These are phyloP conservation scores for Abortiporus biennis DNA, from an alignment of 1,284 basidiomycete species.

Conservation along the genomic window DNA sequence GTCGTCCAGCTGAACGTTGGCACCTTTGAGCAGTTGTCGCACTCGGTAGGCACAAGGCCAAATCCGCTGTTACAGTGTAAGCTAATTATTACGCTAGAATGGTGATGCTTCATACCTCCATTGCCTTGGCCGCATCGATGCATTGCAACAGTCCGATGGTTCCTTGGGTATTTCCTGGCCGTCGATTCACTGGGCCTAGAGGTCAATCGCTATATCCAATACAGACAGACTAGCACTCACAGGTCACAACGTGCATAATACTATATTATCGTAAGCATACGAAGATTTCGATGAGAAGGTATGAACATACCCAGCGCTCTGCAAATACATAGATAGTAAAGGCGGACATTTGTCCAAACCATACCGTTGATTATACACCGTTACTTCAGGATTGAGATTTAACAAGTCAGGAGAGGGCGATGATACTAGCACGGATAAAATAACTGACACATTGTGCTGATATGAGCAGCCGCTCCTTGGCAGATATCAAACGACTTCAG, in stretches of 20 bases:
- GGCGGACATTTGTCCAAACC: conserved; percentile 60
- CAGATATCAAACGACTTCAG: conserved; percentile 73
- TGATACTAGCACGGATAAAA: neutral
- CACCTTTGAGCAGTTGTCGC: conserved; percentile 66
- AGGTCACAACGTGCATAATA: conserved; percentile 78
- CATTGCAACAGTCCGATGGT: conserved; percentile 62
- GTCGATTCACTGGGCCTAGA: conserved; percentile 49
- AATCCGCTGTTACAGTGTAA: conserved; percentile 21
- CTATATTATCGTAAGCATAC: conserved; percentile 29
- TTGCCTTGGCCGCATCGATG: conserved; percentile 60
- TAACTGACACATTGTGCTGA: conserved; percentile 59
- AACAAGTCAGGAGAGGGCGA: neutral
- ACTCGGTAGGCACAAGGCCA: conserved; percentile 76
- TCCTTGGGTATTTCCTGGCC: conserved; percentile 65
- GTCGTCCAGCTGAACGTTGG: conserved; percentile 49
- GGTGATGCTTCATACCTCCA: conserved; percentile 46
- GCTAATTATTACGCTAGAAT: neutral
- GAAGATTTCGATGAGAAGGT: neutral
- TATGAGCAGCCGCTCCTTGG: conserved; percentile 69
- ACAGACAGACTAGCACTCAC: conserved; percentile 33
- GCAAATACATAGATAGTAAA: conserved; percentile 69
- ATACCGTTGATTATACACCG: conserved; percentile 54
- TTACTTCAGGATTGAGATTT: conserved; percentile 32
- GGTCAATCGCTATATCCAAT: conserved; percentile 5
- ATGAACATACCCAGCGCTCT: conserved; percentile 63